Evolutionary conservation across 1,139 yeast genomes (phyloP).

Genomic region (Arxiozyma slooffiae): DNA sequence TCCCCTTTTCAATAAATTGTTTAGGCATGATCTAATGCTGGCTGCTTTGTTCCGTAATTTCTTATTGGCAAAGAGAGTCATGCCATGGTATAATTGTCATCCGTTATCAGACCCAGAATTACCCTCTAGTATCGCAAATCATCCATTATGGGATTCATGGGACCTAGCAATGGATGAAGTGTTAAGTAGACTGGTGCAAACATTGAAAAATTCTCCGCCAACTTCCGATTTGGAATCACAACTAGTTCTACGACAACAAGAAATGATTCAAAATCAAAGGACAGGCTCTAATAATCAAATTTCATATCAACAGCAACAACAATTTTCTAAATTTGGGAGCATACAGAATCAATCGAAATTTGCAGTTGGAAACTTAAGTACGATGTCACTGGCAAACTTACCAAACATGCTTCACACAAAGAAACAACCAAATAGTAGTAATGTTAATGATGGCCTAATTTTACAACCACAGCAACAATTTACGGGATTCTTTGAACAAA

Average conservation of each 20-base stretch:
- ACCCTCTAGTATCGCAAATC: conserved; percentile 71
- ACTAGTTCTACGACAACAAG: conserved; percentile 23
- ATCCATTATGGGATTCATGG: conserved; percentile 98
- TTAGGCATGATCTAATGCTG: conserved; percentile 92
- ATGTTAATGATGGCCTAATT: conserved; percentile 1
- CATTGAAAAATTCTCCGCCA: conserved; percentile 28
- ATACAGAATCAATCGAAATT: conserved; percentile 24
- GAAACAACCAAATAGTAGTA: conserved; percentile 3
- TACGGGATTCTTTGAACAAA: conserved; percentile 91
- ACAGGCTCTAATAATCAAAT: neutral
- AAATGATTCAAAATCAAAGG: conserved; percentile 16
- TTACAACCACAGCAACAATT: conserved; percentile 52
- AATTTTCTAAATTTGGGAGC: conserved; percentile 18
- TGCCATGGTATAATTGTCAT: conserved; percentile 90
- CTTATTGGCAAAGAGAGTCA: conserved; percentile 78
- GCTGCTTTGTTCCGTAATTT: conserved; percentile 93
- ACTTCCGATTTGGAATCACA: conserved; percentile 23
- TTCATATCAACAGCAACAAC: conserved; percentile 10
- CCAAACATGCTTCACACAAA: conserved; percentile 15
- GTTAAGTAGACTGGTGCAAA: conserved; percentile 51
- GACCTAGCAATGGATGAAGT: conserved; percentile 95
- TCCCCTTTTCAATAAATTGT: conserved; percentile 77
- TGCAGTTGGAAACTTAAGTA: conserved; percentile 28
- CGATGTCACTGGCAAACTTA: conserved; percentile 29
- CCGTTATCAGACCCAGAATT: conserved; percentile 91